These are phyloP conservation scores for Blastobotrys mokoenaii DNA, from an alignment of 805 yeast species.

Conservation along the genomic window DNA sequence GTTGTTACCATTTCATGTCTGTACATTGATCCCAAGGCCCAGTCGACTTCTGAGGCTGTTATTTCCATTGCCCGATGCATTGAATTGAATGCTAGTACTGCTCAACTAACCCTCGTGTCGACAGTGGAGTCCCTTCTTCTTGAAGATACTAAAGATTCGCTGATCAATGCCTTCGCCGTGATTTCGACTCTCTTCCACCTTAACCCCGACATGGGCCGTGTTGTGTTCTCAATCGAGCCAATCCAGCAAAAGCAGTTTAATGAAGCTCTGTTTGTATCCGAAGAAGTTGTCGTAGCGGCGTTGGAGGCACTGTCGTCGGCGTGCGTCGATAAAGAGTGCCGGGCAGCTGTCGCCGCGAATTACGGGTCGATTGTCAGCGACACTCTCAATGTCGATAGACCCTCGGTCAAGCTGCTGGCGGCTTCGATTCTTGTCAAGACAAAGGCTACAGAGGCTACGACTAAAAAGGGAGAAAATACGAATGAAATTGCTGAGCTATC, in stretches of 20 bases:
- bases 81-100: constrained; percentile 4
- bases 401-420: constrained; percentile 22
- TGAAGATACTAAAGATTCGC: constrained; percentile 11
- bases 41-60: constrained; percentile 6
- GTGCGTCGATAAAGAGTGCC: constrained; percentile 24
- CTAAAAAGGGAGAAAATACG: constrained; percentile 12
- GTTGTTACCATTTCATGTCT: not conserved
- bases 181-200: constrained; percentile 23
- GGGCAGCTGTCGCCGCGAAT: constrained; percentile 22
- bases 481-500: constrained; percentile 23
- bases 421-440: constrained; percentile 29
- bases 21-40: not conserved
- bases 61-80: constrained; percentile 8
- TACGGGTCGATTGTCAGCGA: constrained; percentile 17
- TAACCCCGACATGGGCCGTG: constrained; percentile 19
- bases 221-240: constrained; percentile 18
- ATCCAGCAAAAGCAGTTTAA: constrained; percentile 14
- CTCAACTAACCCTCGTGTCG: constrained; percentile 6
- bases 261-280: constrained; percentile 11
- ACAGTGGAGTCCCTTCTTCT: constrained; percentile 10
- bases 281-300: constrained; percentile 19
- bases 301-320: constrained; percentile 29
- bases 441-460: constrained; percentile 20
- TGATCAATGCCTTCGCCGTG: constrained; percentile 21
- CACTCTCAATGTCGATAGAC: constrained; percentile 11